phyloP scores from a whole-genome alignment of 2,329 filamentous ascomycete genomes.

The Sporothrix sp. region DNA sequence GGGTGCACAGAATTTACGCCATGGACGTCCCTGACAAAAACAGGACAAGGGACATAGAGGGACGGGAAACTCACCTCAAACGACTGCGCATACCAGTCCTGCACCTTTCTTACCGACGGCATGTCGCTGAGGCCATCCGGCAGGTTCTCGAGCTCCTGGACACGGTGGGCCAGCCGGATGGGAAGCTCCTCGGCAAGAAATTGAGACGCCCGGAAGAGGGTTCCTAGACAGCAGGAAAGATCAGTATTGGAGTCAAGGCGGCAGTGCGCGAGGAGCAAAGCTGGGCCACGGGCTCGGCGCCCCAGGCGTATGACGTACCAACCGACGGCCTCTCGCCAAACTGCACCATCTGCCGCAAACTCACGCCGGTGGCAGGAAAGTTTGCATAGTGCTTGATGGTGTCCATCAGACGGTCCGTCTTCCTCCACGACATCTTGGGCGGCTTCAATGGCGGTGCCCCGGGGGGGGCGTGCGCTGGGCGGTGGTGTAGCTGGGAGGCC shows the following conservation, averaged over 20 bases:
- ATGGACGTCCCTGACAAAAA: no score
- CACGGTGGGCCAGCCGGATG: constrained; percentile 90
- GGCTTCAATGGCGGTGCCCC: neutral
- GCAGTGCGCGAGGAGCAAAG: no score
- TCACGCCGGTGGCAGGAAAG: constrained; percentile 94
- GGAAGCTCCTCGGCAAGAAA: constrained; percentile 97
- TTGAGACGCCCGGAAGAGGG: constrained; percentile 92
- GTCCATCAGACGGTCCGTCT: constrained; percentile 82
- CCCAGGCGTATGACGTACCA: constrained; percentile 56
- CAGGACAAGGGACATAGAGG: constrained; percentile 12
- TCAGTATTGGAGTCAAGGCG: no score
- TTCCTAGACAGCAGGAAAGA: constrained; percentile 57
- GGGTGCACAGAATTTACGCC: no score
- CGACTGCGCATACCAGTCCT: constrained; percentile 98
- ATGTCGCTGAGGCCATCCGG: constrained; percentile 96
- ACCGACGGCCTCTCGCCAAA: constrained; percentile 91
- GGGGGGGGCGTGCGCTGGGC: neutral
- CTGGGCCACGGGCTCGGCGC: no score
- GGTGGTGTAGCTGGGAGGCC: constrained; percentile 4
- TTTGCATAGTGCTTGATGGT: constrained; percentile 95
- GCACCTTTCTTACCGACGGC: constrained; percentile 89
- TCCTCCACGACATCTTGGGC: constrained; percentile 81
- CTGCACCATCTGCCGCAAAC: constrained; percentile 97
- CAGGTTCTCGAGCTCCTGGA: constrained; percentile 83
- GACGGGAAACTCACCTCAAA: constrained; percentile 65